Evolutionary conservation across 1,284 basidiomycete genomes (phyloP).

Genomic region (Cryptococcus neoformans): DNA sequence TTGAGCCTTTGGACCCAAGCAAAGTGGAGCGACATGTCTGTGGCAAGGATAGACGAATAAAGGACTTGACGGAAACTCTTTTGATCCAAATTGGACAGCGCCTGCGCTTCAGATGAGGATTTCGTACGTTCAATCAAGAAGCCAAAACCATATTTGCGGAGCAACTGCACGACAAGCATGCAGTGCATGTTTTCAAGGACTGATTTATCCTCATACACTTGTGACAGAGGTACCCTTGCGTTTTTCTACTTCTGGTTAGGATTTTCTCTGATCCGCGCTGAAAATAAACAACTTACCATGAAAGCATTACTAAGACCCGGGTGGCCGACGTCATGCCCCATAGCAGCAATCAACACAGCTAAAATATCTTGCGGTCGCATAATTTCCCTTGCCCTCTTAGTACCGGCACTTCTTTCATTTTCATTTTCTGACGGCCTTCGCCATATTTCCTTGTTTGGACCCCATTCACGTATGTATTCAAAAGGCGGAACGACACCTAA

Average conservation of each 20-base stretch:
- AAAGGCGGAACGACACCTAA: slow-evolving; percentile 77
- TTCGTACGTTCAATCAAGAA: slow-evolving; percentile 44
- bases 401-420: slow-evolving; percentile 24
- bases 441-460: slow-evolving; percentile 29
- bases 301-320: slow-evolving; percentile 88
- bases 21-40: slow-evolving; percentile 87
- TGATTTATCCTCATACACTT: slow-evolving; percentile 82
- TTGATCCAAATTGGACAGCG: slow-evolving; percentile 46
- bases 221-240: slow-evolving; percentile 78
- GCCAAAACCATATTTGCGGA: slow-evolving; percentile 71
- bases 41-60: slow-evolving; percentile 76
- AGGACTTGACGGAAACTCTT: slow-evolving; percentile 67
- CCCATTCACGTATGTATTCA: slow-evolving; percentile 33
- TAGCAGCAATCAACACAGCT: slow-evolving; percentile 78
- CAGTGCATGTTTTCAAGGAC: slow-evolving; percentile 92
- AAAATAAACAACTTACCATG: slow-evolving; percentile 61
- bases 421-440: slow-evolving; percentile 20
- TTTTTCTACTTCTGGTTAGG: slow-evolving; percentile 64
- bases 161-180: slow-evolving; percentile 73
- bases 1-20: slow-evolving; percentile 73
- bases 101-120: not conserved
- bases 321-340: slow-evolving; percentile 94
- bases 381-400: slow-evolving; percentile 48
- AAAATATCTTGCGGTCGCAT: slow-evolving; percentile 70
- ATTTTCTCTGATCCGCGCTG: not conserved